phyloP scores from a whole-genome alignment of 2,329 filamentous ascomycete species.

The Falciphora oryzae region DNA sequence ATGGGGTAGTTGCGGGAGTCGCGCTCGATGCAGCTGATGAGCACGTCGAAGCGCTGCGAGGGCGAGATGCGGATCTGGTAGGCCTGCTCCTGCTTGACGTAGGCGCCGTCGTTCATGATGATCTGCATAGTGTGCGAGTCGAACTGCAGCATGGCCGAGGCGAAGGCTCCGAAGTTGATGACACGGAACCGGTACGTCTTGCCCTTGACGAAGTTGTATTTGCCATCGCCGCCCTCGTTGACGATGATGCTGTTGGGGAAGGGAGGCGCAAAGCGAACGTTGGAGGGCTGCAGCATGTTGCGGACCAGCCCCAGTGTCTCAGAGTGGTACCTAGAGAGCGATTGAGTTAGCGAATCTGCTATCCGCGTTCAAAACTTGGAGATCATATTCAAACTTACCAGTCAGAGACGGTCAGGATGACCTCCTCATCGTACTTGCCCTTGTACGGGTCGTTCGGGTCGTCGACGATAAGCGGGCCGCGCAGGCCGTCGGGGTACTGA shows the following conservation, averaged over 20 bases:
- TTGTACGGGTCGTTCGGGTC: slow-evolving; percentile 49
- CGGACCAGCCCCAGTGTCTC: slow-evolving; percentile 31
- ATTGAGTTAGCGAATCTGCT: not conserved
- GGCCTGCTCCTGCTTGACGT: slow-evolving; percentile 29
- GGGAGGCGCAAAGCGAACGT: slow-evolving; percentile 34
- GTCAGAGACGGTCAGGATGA: slow-evolving; percentile 48
- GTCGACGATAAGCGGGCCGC: slow-evolving; percentile 55
- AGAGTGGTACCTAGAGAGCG: slow-evolving; percentile 32
- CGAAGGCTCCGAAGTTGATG: slow-evolving; percentile 40
- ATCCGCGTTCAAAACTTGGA: not conserved
- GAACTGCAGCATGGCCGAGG: slow-evolving; percentile 37
- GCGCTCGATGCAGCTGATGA: slow-evolving; percentile 27
- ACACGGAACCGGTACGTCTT: slow-evolving; percentile 43
- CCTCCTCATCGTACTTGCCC: slow-evolving; percentile 50
- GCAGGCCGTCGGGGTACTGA: slow-evolving; percentile 63
- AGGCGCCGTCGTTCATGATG: slow-evolving; percentile 38
- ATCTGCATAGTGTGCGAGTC: slow-evolving; percentile 38
- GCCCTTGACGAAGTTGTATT: slow-evolving; percentile 31
- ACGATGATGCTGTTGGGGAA: slow-evolving; percentile 34
- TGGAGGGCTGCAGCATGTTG: slow-evolving; percentile 34
- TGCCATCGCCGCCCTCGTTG: slow-evolving; percentile 34
- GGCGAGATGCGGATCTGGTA: slow-evolving; percentile 35
- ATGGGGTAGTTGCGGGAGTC: slow-evolving; percentile 37
- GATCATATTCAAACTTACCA: slow-evolving; percentile 18
- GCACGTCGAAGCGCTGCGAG: slow-evolving; percentile 40